Base-by-base conservation (phyloP, 345 rosid species). In the Dovyalis caffra region DNA sequence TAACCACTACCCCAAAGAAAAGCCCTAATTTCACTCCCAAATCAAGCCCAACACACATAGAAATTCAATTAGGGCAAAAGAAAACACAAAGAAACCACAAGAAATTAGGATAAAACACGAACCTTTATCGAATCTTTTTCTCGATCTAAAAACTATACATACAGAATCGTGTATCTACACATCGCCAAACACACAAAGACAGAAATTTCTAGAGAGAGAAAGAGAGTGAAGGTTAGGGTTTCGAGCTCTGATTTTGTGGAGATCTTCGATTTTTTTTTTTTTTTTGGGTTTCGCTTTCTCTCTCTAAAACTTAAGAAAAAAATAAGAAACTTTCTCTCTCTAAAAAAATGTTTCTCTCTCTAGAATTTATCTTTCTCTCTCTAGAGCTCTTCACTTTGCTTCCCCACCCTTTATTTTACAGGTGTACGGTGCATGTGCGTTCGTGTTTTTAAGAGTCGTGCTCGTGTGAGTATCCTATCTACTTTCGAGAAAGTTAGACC, bases 361-460 rank as follows among this genome's bases (percentile, higher is more conserved):
- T 69, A 74, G 12, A 69, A 23, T n/a, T n/a, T n/a, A 23, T 25
- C 3, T 21, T 53, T 73, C 73, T 61, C 73, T 37, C 66, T 66
- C 79, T 20, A 51, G 23, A 51, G 11, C 28, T 56, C 6, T 0
- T 56, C 15, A 56, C 61, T 25, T 56, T 10, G n/a, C 74, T 28
- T 66, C 61, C 15, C 64, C 45, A 33, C 45, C 66, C 71, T 79
- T 80, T 76, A 80, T 76, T 77, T 68, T 72, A 80, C 83, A 76
- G 83, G 76, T 80, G 83, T 72, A 76, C 83, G 83, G 82, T 69
- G 34, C 40, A 21, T 63, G 57, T 75, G 77, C 79, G 28, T 66
- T 25, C 79, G 79, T 57, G 76, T 70, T 45, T 70, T 20, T 31
- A 65, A 58, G 72, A 64, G 72, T 26, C 38, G 71, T 74, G 78